Percentiles rank a stretch among this genome's conserved stretches.
Evolutionary conservation across 345 rosid species (phyloP).

Genomic region (Syzygium grande): DNA sequence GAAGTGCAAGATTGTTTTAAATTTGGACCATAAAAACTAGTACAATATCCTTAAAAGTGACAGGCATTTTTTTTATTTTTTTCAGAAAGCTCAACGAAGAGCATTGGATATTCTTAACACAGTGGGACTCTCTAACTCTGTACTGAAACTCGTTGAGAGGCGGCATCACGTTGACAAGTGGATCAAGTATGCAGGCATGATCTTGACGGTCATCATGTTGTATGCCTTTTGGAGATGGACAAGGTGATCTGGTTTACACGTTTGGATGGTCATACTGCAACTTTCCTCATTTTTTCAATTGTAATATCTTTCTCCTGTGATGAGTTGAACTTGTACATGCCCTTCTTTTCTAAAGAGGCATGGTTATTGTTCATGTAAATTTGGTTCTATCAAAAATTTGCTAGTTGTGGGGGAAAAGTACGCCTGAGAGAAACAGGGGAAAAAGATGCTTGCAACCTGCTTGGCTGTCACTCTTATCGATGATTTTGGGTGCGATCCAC

Average conservation of each 20-base stretch:
- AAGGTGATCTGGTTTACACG: conserved; percentile 1
- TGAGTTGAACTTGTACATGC: background rate
- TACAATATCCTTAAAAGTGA: background rate
- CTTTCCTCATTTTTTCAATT: background rate
- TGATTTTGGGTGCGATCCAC: background rate
- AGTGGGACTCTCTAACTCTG: conserved; percentile 86
- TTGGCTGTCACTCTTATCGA: background rate
- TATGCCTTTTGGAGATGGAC: conserved; percentile 65
- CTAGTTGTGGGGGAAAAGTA: background rate
- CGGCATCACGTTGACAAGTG: conserved; percentile 77
- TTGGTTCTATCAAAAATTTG: background rate
- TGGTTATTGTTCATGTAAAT: background rate
- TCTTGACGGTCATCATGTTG: conserved; percentile 42
- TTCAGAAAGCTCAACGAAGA: conserved; percentile 83
- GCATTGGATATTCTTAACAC: conserved; percentile 85
- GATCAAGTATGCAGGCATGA: conserved; percentile 90
- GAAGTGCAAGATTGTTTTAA: background rate
- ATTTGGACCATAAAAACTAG: background rate
- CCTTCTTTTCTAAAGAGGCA: background rate
- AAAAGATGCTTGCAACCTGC: background rate
- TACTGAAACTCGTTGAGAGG: conserved; percentile 89
- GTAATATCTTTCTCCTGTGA: background rate
- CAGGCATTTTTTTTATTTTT: background rate
- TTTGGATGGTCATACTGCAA: background rate
- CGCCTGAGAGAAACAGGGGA: background rate